phyloP scores from a whole-genome alignment of 2,329 filamentous ascomycete species.

The Neopestalotiopsis sp. region DNA sequence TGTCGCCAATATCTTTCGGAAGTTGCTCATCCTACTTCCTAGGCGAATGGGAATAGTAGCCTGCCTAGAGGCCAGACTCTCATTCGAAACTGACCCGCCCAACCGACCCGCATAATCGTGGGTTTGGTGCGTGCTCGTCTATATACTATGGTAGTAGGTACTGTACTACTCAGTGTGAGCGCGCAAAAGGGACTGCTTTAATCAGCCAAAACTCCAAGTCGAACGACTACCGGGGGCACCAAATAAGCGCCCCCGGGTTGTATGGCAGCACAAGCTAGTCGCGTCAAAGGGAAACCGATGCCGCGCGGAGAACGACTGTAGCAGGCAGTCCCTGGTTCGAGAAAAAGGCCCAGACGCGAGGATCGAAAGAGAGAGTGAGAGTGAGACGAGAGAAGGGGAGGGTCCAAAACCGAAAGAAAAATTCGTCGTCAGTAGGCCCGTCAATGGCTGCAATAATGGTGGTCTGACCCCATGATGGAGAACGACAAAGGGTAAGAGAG shows the following conservation, averaged over 20 bases:
- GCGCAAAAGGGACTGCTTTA: not conserved
- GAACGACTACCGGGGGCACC: slow-evolving; percentile 19
- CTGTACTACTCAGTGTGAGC: not conserved
- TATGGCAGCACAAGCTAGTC: slow-evolving; percentile 10
- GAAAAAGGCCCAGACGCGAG: slow-evolving; percentile 1
- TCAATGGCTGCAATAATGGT: not conserved
- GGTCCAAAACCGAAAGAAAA: not conserved
- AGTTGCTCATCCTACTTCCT: slow-evolving; percentile 10
- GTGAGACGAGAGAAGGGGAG: slow-evolving; percentile 1
- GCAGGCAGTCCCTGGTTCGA: not conserved
- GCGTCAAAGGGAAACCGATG: slow-evolving; percentile 11
- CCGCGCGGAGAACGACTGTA: slow-evolving; percentile 19
- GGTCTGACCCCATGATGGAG: slow-evolving; percentile 18
- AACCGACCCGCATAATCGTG: not conserved
- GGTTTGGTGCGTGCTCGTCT: not conserved
- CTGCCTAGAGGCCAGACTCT: not conserved
- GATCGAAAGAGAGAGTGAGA: not conserved
- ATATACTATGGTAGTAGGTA: not conserved
- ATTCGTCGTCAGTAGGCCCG: not conserved
- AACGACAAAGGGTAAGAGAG: not conserved
- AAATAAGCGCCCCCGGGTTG: slow-evolving; percentile 15
- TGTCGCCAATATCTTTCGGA: not conserved
- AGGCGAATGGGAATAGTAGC: slow-evolving; percentile 20
- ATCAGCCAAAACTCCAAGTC: not conserved
- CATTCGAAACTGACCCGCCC: slow-evolving; percentile 11